Evolutionary conservation across 306 rosid genomes (phyloP), one percentile per base, ranked within the genome.

Genomic region (Begonia masoniana): DNA sequence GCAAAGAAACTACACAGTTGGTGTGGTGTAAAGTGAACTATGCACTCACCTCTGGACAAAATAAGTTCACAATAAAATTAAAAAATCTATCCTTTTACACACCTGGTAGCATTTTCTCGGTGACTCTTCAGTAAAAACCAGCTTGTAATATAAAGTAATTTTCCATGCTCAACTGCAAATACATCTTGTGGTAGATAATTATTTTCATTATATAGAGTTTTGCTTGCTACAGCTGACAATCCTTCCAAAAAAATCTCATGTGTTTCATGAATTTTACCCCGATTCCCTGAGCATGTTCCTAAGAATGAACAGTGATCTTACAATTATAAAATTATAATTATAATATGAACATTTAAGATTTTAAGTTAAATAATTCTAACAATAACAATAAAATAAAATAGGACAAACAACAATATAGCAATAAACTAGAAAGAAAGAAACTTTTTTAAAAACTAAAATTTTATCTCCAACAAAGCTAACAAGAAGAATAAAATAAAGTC

Each of bases 151-250:
- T 76, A 66, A 53, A 89, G 62, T 68, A 80, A 50, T 51, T 74
- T 84, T 35, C 94, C 94, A 15, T 85, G 95, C 70, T 89, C 95
- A 51, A 85, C 71, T 49, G 79, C 65, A 65, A 85, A 81, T 41
- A 63, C 69, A 67, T 89, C 97, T 74, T 78, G 61, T 41, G 78
- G 67, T 56, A 74, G 54, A 11, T 74, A 66, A 51, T 70, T 63
- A 68, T 57, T 49, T 0, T 52, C 64, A 24, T 46, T 65, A 78
- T 78, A 82, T 24, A 83, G 49, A 35, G 80, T 83, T 63, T 81
- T 64, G 76, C 84, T 75, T 58, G 63, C 75, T 51, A 89, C 65
- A 64, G 78, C 47, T 6, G 76, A 78, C 61, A 82, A 59, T 67
- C 81, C 70, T 52, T 66, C 75, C 35, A 64, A 56, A 60, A 78